These are phyloP conservation scores for Aspergillus panamensis DNA, from an alignment of 495 filamentous ascomycete genomes.

Conservation along the genomic window DNA sequence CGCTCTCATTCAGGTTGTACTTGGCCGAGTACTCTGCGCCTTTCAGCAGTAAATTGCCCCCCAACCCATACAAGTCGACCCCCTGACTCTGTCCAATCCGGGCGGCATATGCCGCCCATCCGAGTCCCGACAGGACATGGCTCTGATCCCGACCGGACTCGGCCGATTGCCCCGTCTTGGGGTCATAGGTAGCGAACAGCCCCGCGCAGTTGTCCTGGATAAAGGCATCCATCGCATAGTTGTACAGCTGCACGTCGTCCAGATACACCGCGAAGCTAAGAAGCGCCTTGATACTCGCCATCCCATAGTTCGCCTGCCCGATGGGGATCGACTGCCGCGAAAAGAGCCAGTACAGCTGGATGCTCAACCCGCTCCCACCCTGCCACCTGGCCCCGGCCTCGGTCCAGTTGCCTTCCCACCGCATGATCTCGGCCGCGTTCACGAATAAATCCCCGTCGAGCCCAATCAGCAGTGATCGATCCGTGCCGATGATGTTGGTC, in stretches of 20 bases:
- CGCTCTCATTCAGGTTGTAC: constrained; percentile 32
- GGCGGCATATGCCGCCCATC: constrained; percentile 28
- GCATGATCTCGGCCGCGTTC: constrained; percentile 40
- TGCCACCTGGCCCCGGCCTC: constrained; percentile 31
- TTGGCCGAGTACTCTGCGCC: constrained; percentile 34
- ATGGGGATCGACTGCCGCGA: constrained; percentile 30
- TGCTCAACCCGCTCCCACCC: constrained; percentile 35
- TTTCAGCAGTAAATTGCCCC: constrained; percentile 30
- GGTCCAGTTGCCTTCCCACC: constrained; percentile 36
- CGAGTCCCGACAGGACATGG: constrained; percentile 13
- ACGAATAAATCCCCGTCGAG: constrained; percentile 34
- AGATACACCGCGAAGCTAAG: constrained; percentile 40
- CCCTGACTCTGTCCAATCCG: constrained; percentile 32
- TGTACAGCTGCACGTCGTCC: constrained; percentile 36
- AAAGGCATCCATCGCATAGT: constrained; percentile 30
- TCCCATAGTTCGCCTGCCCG: constrained; percentile 29
- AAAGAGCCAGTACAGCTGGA: constrained; percentile 40
- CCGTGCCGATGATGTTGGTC: constrained; percentile 28
- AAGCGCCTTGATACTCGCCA: constrained; percentile 31
- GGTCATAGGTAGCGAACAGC: constrained; percentile 16
- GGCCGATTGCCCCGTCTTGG: constrained; percentile 27
- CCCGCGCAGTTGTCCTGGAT: constrained; percentile 34
- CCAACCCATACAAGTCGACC: constrained; percentile 29
- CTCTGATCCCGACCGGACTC: constrained; percentile 18
- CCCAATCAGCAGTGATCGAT: constrained; percentile 33